Conservation (phyloP, 768 basidiomycete species). For the Neoboletus brunneissimus region DNA sequence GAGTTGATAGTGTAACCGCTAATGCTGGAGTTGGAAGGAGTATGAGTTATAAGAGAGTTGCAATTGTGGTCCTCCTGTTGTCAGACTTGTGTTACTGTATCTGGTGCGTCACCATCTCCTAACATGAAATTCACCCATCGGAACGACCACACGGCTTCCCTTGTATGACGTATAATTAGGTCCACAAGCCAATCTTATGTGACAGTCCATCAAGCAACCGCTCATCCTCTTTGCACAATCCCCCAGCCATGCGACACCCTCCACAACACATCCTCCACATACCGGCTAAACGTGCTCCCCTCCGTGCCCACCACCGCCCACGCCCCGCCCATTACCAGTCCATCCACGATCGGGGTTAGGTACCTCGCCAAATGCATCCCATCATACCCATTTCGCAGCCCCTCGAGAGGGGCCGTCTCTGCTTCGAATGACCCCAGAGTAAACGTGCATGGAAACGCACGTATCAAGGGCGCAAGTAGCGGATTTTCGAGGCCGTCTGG, state of each 20-base stretch:
- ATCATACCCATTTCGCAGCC: conserved; percentile 46
- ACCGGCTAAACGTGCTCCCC: conserved; percentile 73
- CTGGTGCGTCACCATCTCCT: too few species aligned
- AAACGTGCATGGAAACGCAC: conserved; percentile 64
- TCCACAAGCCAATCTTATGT: neutral
- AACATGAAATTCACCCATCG: too few species aligned
- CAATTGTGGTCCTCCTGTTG: too few species aligned
- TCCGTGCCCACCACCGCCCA: conserved; percentile 63
- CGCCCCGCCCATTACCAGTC: conserved; percentile 61
- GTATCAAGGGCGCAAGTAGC: conserved; percentile 43
- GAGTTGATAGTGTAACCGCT: too few species aligned
- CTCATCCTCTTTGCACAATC: conserved; percentile 48
- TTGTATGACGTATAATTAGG: too few species aligned
- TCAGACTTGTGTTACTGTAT: too few species aligned
- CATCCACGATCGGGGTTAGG: conserved; percentile 66
- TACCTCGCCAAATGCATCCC: conserved; percentile 45
- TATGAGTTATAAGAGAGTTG: too few species aligned
- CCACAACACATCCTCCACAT: conserved; percentile 68
- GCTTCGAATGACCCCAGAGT: conserved; percentile 50
- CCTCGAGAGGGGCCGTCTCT: conserved; percentile 31
- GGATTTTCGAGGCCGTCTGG: conserved; percentile 39
- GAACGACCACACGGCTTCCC: too few species aligned
- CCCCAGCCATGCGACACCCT: conserved; percentile 50
- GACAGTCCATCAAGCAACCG: neutral
- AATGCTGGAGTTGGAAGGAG: too few species aligned